phyloP scores from a whole-genome alignment of 164 flowering plant genomes.

The Liquidambar formosana region DNA sequence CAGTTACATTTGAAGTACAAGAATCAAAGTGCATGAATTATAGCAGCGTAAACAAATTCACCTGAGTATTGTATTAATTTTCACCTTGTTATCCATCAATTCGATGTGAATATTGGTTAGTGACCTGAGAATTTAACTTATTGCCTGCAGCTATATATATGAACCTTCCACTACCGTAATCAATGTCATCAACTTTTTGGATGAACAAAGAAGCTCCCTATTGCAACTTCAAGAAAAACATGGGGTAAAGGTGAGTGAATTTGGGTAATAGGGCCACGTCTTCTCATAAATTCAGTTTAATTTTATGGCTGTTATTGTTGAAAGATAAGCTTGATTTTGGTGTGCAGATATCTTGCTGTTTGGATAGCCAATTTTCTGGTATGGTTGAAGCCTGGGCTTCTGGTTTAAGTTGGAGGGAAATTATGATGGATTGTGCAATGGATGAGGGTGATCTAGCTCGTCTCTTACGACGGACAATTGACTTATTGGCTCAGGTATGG shows the following conservation, averaged over 20 bases:
- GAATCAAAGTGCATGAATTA: not conserved
- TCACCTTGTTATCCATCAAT: not conserved
- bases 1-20: too few species aligned
- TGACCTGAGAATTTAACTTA: not conserved
- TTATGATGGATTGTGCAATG: conserved; percentile 99
- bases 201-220: conserved; percentile 66
- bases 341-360: conserved; percentile 63
- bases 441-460: conserved; percentile 98
- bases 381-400: conserved; percentile 99
- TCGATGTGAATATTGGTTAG: not conserved
- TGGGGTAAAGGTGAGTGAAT: conserved; percentile 57
- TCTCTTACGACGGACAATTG: conserved; percentile 77
- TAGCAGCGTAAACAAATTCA: not conserved
- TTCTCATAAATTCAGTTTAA: not conserved
- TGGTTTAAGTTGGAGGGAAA: conserved; percentile 90
- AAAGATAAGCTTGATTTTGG: conserved; percentile 6
- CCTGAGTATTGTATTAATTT: not conserved
- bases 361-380: conserved; percentile 88
- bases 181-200: conserved; percentile 47
- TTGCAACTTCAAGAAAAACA: conserved; percentile 79
- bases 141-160: conserved; percentile 61
- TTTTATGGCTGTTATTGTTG: not conserved
- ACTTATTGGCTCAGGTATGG: conserved; percentile 74
- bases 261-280: not conserved
- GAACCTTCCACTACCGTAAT: conserved; percentile 73